phyloP scores from a whole-genome alignment of 805 yeast species.

The Kuraishia molischiana region DNA sequence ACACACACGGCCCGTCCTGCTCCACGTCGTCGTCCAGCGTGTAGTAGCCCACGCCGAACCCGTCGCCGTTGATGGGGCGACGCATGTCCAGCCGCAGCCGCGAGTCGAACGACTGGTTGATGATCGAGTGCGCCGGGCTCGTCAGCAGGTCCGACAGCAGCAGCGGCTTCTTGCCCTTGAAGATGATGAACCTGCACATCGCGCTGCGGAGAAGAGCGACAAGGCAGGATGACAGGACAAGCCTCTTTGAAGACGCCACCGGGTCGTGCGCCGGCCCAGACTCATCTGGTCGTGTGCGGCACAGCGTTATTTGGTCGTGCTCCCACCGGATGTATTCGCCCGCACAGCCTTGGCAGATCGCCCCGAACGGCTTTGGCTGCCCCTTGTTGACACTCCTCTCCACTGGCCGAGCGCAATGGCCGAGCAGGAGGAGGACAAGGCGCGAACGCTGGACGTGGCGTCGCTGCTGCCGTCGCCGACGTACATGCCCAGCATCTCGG shows the following conservation, averaged over 20 bases:
- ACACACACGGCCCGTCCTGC: conserved; percentile 76
- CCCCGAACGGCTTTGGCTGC: too few species aligned
- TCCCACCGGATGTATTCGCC: too few species aligned
- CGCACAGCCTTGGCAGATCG: too few species aligned
- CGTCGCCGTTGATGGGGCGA: conserved; percentile 96
- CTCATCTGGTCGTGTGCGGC: too few species aligned
- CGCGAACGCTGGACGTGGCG: neutral
- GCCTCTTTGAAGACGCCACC: too few species aligned
- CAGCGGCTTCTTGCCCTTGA: conserved; percentile 85
- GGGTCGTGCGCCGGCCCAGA: too few species aligned
- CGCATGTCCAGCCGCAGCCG: conserved; percentile 79
- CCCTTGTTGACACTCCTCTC: too few species aligned
- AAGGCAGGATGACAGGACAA: too few species aligned
- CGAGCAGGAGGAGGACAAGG: neutral
- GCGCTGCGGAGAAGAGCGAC: too few species aligned
- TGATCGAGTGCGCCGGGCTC: conserved; percentile 93
- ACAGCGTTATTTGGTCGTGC: too few species aligned
- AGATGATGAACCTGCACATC: conserved; percentile 92
- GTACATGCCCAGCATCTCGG: conserved; percentile 1
- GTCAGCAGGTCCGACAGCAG: conserved; percentile 80
- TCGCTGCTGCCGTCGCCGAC: conserved; percentile 1
- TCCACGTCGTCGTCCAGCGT: conserved; percentile 38
- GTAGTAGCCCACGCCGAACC: conserved; percentile 96
- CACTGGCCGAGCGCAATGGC: too few species aligned
- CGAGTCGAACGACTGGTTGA: conserved; percentile 91